A percentile compares a stretch with the other conserved stretches of the same genome.
Evolutionary conservation across 2,329 filamentous ascomycete genomes (phyloP).

Genomic region (Rhinocladiella mackenziei): DNA sequence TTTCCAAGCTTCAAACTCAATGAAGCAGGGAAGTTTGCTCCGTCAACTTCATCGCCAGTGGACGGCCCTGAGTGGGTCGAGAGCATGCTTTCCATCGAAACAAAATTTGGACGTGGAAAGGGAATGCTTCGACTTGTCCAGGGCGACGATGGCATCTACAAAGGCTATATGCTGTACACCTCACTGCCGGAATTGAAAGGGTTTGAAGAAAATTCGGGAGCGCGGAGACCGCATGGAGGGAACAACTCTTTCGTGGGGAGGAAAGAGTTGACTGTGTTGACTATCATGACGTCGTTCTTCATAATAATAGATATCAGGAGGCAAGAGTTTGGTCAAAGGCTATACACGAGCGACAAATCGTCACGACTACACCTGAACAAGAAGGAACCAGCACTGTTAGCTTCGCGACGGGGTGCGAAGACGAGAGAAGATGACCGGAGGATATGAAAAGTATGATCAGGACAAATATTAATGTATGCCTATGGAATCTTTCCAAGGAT

Average conservation of each 20-base stretch:
- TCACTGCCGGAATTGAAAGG: slow-evolving; percentile 37
- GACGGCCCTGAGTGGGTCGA: slow-evolving; percentile 36
- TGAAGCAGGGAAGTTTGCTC: slow-evolving; percentile 35
- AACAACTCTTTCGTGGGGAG: slow-evolving; percentile 34
- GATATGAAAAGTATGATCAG: no score
- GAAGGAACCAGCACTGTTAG: no score
- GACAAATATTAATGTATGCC: no score
- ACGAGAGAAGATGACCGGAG: no score
- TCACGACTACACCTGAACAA: no score
- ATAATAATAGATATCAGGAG: no score
- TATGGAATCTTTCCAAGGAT: no score
- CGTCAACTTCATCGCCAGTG: slow-evolving; percentile 31
- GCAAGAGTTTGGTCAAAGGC: no score
- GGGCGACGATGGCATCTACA: slow-evolving; percentile 32
- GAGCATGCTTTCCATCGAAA: slow-evolving; percentile 42
- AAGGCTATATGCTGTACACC: slow-evolving; percentile 40
- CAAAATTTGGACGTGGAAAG: slow-evolving; percentile 35
- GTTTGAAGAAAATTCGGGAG: slow-evolving; percentile 35
- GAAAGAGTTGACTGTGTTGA: no score
- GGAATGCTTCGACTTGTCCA: slow-evolving; percentile 39
- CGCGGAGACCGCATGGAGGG: slow-evolving; percentile 35
- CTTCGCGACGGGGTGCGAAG: no score
- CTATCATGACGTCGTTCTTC: no score
- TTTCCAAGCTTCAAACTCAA: slow-evolving; percentile 35
- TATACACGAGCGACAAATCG: no score